phyloP scores from a whole-genome alignment of 805 yeast genomes.

The Lachancea quebecensis region DNA sequence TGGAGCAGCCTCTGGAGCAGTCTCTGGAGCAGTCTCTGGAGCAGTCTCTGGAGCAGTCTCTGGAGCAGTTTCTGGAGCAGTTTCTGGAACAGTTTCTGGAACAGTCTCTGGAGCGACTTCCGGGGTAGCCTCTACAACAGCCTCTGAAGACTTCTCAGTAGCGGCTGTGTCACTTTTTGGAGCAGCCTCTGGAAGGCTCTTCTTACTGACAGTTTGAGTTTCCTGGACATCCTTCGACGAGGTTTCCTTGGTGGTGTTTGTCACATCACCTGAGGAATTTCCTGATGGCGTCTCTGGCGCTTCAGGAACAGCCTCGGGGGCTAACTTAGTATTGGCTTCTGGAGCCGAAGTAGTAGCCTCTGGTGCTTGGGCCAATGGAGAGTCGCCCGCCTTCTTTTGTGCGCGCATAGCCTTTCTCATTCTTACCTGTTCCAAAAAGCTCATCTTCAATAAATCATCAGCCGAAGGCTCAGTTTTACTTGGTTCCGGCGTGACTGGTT shows the following conservation, averaged over 20 bases:
- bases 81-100: background rate
- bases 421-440: constrained; percentile 26
- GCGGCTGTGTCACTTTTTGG: no score
- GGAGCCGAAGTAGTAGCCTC: constrained; percentile 6
- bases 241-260: no score
- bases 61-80: background rate
- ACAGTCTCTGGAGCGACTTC: background rate
- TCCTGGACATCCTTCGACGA: no score
- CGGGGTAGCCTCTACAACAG: no score
- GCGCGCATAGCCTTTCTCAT: constrained; percentile 27
- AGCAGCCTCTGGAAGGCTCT: no score
- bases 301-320: constrained; percentile 6
- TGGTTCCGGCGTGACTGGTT: background rate
- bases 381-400: constrained; percentile 16
- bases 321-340: constrained; percentile 2
- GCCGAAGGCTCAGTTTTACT: constrained; percentile 8
- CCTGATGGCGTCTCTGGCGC: background rate
- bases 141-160: no score
- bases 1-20: constrained; percentile 12
- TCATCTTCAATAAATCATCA: constrained; percentile 21
- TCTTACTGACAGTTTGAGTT: no score
- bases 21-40: constrained; percentile 8
- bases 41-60: constrained; percentile 4
- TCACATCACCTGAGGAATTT: no score
- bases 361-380: constrained; percentile 2